Evolutionary conservation across 208 protist genomes (phyloP).

Genomic region (Trypanosoma congolense): DNA sequence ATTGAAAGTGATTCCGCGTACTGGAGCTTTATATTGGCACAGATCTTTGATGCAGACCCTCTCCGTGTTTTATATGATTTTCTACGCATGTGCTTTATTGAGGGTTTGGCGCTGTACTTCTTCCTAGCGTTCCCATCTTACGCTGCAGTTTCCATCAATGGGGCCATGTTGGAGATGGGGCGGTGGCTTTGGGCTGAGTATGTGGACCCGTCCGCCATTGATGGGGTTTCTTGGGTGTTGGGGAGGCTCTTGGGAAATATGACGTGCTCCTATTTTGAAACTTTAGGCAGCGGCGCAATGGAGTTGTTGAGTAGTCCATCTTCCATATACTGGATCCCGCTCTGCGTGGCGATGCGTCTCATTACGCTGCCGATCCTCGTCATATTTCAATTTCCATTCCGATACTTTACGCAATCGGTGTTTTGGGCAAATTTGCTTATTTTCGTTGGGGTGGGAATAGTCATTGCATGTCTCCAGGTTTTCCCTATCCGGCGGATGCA

Average conservation of each 20-base stretch:
- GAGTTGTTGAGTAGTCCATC: too few species aligned
- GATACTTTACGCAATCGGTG: background rate
- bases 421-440: slow-evolving; percentile 14
- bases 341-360: too few species aligned
- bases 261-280: too few species aligned
- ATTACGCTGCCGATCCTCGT: too few species aligned
- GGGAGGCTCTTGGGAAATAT: too few species aligned
- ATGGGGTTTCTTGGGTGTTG: too few species aligned
- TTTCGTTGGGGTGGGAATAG: slow-evolving; percentile 18
- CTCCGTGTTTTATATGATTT: slow-evolving; percentile 44
- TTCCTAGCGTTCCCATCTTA: slow-evolving; percentile 46
- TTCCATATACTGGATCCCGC: too few species aligned
- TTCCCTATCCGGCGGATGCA: slow-evolving; percentile 46
- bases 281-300: too few species aligned
- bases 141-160: slow-evolving; percentile 19
- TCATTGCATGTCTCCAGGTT: slow-evolving; percentile 18
- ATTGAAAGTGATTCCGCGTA: slow-evolving; percentile 40
- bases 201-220: too few species aligned
- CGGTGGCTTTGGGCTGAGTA: background rate
- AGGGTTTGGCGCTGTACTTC: slow-evolving; percentile 41
- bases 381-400: too few species aligned
- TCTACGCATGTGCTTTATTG: slow-evolving; percentile 34
- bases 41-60: slow-evolving; percentile 58
- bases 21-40: slow-evolving; percentile 55
- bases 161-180: background rate